Evolutionary conservation across 1,139 yeast species (phyloP), one percentile per base, ranked within the genome.

Genomic region (Pneumocystis carinii): DNA sequence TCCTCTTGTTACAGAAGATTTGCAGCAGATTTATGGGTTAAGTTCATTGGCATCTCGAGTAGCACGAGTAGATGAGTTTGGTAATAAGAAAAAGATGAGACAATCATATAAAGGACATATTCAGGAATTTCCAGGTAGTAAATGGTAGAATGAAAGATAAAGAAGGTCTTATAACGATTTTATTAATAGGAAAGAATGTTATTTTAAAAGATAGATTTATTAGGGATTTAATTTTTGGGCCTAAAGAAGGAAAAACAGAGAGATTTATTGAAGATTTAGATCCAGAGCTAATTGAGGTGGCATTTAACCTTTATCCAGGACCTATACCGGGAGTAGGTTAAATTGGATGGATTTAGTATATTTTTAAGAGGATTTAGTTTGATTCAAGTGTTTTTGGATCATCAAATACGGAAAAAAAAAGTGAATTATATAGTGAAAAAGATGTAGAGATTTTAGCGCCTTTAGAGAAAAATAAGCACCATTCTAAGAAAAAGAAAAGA

Each of bases 11-110:
- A 61, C 59, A 39, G 55, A 56, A 27, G 62, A 63, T 41, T 58
- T 63, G 36, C 62, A 61, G 24, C 32, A 27, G 3, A 37, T 63
- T 3, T 63, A 56, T 27, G 61, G 61, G 3, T 63, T 63, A 42
- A 60, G 58, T 38, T 53, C 58, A 14, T 53, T 63, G 19, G 64
- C 64, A 29, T 59, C 55, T 15, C 62, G 64, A 12, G 64, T 63
- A 29, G 62, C 62, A 37, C 63, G 64, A n/a, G 55, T 56, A n/a
- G 64, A 63, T 24, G 61, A 59, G 15, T 59, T 38, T 36, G 64
- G 64, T 12, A 61, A 61, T 39, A 63, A 63, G 61, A 58, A 12
- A 48, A 48, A 48, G 55, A 48, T 48, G 55, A 27, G 55, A 8
- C 55, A 48, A 4, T 48, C 55, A 2, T 48, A 48, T 24, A 48